phyloP scores from a whole-genome alignment of 805 yeast genomes.

The Kurtzmaniella fragi region DNA sequence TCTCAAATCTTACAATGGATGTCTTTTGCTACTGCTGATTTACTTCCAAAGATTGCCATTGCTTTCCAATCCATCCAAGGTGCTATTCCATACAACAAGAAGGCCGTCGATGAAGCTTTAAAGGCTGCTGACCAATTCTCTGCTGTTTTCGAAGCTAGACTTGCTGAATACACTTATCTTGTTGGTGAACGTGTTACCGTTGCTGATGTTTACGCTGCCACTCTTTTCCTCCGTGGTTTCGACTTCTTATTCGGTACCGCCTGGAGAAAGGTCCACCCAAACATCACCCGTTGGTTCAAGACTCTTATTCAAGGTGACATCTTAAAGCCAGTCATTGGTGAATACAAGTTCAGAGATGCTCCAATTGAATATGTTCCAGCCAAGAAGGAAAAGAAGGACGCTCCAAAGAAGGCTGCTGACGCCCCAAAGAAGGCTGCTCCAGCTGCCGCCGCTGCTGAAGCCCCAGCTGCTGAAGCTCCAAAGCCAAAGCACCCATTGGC shows the following conservation, averaged over 20 bases:
- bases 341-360: slow-evolving; percentile 56
- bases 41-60: slow-evolving; percentile 41
- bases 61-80: slow-evolving; percentile 64
- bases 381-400: slow-evolving; percentile 65
- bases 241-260: slow-evolving; percentile 54
- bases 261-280: slow-evolving; percentile 62
- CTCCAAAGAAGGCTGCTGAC: slow-evolving; percentile 27
- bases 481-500: slow-evolving; percentile 92
- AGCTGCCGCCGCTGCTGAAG: slow-evolving; percentile 30
- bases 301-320: slow-evolving; percentile 46
- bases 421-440: slow-evolving; percentile 19
- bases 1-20: slow-evolving; percentile 72
- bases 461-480: slow-evolving; percentile 50
- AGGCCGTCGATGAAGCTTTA: slow-evolving; percentile 45
- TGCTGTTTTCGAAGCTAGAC: slow-evolving; percentile 50
- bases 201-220: slow-evolving; percentile 61
- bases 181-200: slow-evolving; percentile 53
- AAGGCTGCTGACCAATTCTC: slow-evolving; percentile 35
- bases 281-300: slow-evolving; percentile 65
- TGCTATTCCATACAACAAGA: slow-evolving; percentile 71
- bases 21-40: slow-evolving; percentile 69
- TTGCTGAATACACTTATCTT: slow-evolving; percentile 57
- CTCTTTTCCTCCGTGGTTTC: slow-evolving; percentile 51
- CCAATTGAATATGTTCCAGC: slow-evolving; percentile 67
- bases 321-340: slow-evolving; percentile 44